Evolutionary conservation across 768 basidiomycete species (phyloP).

Genomic region (Pleurotus cornucopiae): DNA sequence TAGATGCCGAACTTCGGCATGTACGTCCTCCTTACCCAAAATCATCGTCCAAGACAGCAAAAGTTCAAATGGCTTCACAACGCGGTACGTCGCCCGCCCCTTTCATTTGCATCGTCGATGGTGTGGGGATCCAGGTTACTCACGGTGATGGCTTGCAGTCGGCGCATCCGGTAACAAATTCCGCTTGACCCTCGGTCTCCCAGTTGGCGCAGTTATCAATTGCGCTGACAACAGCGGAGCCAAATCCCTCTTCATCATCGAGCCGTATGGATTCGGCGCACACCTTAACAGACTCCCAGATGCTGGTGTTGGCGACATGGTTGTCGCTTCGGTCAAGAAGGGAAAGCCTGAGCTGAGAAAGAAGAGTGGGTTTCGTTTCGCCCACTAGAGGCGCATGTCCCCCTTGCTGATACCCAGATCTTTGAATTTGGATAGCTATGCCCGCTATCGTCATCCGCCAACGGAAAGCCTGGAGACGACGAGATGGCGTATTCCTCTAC

Average conservation of each 20-base stretch:
- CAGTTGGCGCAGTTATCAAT: slow-evolving; percentile 91
- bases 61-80: slow-evolving; percentile 6
- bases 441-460: slow-evolving; percentile 96
- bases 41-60: not conserved
- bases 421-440: slow-evolving; percentile 64
- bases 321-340: slow-evolving; percentile 97
- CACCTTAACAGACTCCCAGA: slow-evolving; percentile 97
- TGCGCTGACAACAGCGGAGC: slow-evolving; percentile 99
- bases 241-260: slow-evolving; percentile 92
- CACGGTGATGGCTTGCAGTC: slow-evolving; percentile 32
- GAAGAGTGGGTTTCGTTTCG: slow-evolving; percentile 71
- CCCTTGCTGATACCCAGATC: not conserved
- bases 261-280: slow-evolving; percentile 93
- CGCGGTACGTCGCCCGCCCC: not conserved
- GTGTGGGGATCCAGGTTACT: not conserved
- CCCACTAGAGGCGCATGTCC: too few species aligned
- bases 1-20: slow-evolving; percentile 7
- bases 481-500: slow-evolving; percentile 98
- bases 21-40: not conserved
- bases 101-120: not conserved
- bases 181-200: slow-evolving; percentile 92
- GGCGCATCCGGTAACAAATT: slow-evolving; percentile 90
- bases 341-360: slow-evolving; percentile 99
- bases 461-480: slow-evolving; percentile 96
- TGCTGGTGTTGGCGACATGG: slow-evolving; percentile 93